Evolutionary conservation across 768 basidiomycete species (phyloP), one percentile per base, ranked within the genome.

Genomic region (Leucocoprinus leucothites): DNA sequence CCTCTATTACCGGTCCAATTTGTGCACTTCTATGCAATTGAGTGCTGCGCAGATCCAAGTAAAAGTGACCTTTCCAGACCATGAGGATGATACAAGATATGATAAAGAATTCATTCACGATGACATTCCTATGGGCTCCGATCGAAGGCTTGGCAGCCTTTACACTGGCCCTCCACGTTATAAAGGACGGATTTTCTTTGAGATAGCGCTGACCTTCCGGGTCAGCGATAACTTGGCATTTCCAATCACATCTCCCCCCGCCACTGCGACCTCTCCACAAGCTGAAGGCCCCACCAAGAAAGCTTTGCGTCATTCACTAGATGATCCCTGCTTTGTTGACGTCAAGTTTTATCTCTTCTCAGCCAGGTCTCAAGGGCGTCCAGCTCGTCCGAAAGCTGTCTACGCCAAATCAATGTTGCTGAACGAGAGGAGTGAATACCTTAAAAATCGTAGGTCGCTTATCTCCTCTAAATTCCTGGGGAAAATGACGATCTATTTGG

Each of bases 311-410:
- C 35, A 36, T 19, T 54, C 53, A n/a, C 53, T 54, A 8, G 45
- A 54, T 18, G 36, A 22, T 9, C 53, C 53, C 24, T 47, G 31
- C 31, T 54, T 54, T 47, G 49, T 51, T 9, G 58, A 58, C 18
- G 46, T 48, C 21, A 58, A 58, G 25, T 58, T 58, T 34, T 58
- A 51, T 26, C 53, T 58, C 14, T 51, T 55, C 25, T 56, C 58
- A 9, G 35, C 53, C 9, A 49, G 31, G 25, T 36, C 51, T 25
- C 31, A 11, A 31, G 31, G 31, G 31, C 48, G 34, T 19, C 36
- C 41, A n/a, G 48, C 31, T 35, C 21, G 19, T 38, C 51, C 53
- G 19, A 48, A 46, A 22, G 40, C 48, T 11, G 44, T 56, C 9
- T 58, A 28, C 25, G 57, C 51, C n/a, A 55, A 51, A 8, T 48